Evolutionary conservation across 164 flowering plant genomes (phyloP), one percentile per base, ranked within the genome.

Genomic region (Tetracentron sinense): DNA sequence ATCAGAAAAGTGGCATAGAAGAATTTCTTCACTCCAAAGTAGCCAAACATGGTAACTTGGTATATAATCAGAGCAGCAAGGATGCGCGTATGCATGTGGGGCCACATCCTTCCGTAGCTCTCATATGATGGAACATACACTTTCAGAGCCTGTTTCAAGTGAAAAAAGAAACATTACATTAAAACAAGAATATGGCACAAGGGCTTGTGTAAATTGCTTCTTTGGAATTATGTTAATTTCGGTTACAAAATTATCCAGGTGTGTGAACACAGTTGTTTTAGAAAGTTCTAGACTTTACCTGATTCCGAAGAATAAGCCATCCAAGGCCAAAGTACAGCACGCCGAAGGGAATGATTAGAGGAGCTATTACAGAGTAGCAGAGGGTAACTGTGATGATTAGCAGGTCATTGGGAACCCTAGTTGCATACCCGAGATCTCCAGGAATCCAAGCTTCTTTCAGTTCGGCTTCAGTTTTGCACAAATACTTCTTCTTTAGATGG

Each of bases 21-120:
- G 70, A 89, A 91, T 62, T 72, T 49, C 79, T 84, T 89, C 28
- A 70, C 63, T 20, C 69, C 74, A 42, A 91, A 79, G 79, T 77
- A 91, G 58, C 93, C 96, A 22, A 83, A 25, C 96, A 91, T 89
- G 42, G 96, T 84, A 10, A 83, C 55, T 75, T 94, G 99, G 76
- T 60, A 91, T 20, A 91, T 58, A 1, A 91, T 17, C 50, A 94
- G 73, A 38, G 96, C 67, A 8, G 92, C 96, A 3, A 89, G 16
- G 16, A 94, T 65, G 2, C 99, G 87, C 10, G 42, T 49, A 54
- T 80, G 81, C 33, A 94, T 76, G 81, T 91, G 99, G 3, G 99
- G 99, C 99, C 99, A 94, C 93, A 88, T 86, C 60, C 81, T 79
- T 49, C 97, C 99, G 49, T 91, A 74, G 88, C 90, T 94, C 74